A percentile compares a stretch with the other conserved stretches of the same genome.
Evolutionary conservation across 1,284 basidiomycete genomes (phyloP).

Genomic region (Rhodofomes roseus): DNA sequence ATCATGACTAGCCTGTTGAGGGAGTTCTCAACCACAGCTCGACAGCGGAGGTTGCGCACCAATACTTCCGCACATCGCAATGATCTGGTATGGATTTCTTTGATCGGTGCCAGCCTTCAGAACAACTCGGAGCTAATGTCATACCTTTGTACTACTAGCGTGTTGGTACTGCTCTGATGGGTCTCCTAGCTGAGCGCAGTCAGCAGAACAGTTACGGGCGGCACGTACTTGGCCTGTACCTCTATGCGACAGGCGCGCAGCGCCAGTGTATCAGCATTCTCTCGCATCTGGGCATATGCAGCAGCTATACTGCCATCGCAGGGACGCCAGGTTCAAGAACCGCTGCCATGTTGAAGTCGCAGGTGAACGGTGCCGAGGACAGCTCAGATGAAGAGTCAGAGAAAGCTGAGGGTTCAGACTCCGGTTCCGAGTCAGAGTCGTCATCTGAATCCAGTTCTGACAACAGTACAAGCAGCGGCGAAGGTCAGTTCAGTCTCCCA

Average conservation of each 20-base stretch:
- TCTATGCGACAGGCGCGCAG: constrained; percentile 28
- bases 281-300: constrained; percentile 21
- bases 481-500: too few relatives aligned
- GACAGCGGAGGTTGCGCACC: not conserved
- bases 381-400: too few relatives aligned
- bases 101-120: too few relatives aligned
- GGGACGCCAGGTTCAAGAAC: not conserved
- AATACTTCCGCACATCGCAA: too few relatives aligned
- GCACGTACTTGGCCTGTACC: constrained; percentile 27
- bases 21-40: not conserved
- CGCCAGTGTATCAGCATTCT: constrained; percentile 28
- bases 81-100: too few relatives aligned
- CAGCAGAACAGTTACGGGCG: constrained; percentile 27
- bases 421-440: too few relatives aligned
- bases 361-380: too few relatives aligned
- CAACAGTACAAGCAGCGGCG: too few relatives aligned
- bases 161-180: not conserved
- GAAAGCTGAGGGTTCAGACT: too few relatives aligned
- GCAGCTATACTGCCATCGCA: constrained; percentile 22
- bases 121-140: too few relatives aligned
- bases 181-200: constrained; percentile 18
- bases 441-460: too few relatives aligned
- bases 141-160: not conserved
- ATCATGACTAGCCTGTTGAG: not conserved
- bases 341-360: too few relatives aligned